phyloP scores from a whole-genome alignment of 2,329 filamentous ascomycete species.

The Hypomyces perniciosus region DNA sequence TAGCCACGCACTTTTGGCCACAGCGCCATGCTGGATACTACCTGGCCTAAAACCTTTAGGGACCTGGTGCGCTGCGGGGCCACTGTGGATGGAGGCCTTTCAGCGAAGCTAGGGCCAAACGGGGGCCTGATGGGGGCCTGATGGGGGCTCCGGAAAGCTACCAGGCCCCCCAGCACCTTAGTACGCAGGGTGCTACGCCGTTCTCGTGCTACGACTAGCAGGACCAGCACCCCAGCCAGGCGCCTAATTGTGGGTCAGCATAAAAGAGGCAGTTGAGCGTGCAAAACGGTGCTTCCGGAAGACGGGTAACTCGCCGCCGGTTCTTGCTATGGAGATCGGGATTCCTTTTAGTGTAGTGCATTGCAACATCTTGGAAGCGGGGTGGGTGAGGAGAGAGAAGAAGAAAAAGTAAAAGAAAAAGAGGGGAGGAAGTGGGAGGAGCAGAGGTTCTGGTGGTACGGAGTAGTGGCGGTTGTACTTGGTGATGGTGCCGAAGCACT shows the following conservation, averaged over 20 bases:
- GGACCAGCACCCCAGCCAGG: conserved; percentile 2
- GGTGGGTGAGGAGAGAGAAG: too few relatives aligned
- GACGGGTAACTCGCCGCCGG: background rate
- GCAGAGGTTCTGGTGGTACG: too few relatives aligned
- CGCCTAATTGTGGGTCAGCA: conserved; percentile 7
- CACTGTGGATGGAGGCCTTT: too few relatives aligned
- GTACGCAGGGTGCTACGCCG: conserved; percentile 2
- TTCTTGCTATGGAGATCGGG: background rate
- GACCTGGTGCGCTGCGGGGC: too few relatives aligned
- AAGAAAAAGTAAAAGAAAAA: too few relatives aligned
- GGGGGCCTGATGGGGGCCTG: background rate
- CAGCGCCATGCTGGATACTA: too few relatives aligned
- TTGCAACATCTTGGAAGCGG: too few relatives aligned
- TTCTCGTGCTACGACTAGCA: background rate
- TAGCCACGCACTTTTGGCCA: too few relatives aligned
- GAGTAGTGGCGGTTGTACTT: too few relatives aligned
- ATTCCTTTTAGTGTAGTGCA: background rate
- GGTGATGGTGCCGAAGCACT: too few relatives aligned
- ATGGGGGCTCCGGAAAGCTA: background rate
- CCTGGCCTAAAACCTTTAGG: too few relatives aligned
- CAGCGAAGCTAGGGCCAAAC: background rate
- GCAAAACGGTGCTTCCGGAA: background rate
- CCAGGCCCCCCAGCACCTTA: conserved; percentile 2
- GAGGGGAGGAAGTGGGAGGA: too few relatives aligned
- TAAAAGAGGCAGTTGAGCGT: background rate